Evolutionary conservation across 2,329 filamentous ascomycete genomes (phyloP).

Genomic region (Amylocarpus encephaloides): DNA sequence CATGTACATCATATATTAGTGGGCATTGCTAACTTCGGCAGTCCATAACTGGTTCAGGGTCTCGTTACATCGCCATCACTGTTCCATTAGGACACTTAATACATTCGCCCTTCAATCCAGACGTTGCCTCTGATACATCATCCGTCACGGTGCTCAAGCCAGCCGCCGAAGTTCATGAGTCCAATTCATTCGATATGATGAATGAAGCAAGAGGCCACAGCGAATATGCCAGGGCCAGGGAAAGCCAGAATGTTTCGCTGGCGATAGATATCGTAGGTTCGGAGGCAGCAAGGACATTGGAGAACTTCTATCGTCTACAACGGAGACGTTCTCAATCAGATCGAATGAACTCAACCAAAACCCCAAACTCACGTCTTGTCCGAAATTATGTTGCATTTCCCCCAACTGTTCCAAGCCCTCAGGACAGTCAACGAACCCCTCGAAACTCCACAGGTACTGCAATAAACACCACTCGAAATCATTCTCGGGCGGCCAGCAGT

Average conservation of each 20-base stretch:
- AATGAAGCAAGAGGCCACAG: not conserved
- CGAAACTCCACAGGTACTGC: constrained; percentile 20
- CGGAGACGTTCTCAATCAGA: not conserved
- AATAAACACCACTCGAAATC: constrained; percentile 14
- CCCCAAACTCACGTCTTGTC: not conserved
- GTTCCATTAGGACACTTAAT: constrained; percentile 44
- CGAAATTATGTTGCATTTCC: constrained; percentile 11
- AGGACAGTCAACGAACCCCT: constrained; percentile 10
- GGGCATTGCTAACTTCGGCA: not conserved
- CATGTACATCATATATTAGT: no score
- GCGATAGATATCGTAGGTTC: constrained; percentile 5
- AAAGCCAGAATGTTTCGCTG: constrained; percentile 2
- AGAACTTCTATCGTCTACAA: constrained; percentile 11
- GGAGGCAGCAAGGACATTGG: constrained; percentile 6
- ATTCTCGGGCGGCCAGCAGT: constrained; percentile 16
- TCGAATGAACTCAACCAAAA: constrained; percentile 1
- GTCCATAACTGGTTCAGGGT: constrained; percentile 42
- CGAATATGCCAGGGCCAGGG: not conserved
- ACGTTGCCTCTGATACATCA: not conserved
- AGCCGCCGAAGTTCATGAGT: constrained; percentile 34
- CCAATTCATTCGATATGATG: constrained; percentile 4
- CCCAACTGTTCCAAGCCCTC: constrained; percentile 5
- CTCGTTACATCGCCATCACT: constrained; percentile 55
- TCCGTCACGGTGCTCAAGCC: constrained; percentile 32
- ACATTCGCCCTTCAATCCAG: not conserved